These are phyloP conservation scores for Simmondsia chinensis DNA, from an alignment of 148 eudicot genomes.

Conservation along the genomic window DNA sequence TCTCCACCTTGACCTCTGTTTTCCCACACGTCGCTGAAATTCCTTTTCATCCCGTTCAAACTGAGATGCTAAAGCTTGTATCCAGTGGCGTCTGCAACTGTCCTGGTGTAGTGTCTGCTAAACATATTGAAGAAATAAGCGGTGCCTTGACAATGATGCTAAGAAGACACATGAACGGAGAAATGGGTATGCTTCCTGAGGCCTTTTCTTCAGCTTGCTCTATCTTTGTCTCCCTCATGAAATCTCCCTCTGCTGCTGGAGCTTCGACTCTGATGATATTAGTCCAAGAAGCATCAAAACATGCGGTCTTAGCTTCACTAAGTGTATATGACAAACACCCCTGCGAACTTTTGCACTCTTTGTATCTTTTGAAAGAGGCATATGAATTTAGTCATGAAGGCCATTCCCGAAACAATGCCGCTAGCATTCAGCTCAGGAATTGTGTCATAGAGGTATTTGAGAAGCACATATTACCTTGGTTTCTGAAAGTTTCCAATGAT, in stretches of 20 bases:
- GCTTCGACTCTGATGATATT: conserved; percentile 30
- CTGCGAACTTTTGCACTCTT: conserved; percentile 55
- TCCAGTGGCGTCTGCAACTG: conserved; percentile 49
- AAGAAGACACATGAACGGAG: conserved; percentile 51
- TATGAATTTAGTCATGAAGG: conserved; percentile 38
- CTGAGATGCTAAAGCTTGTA: conserved; percentile 64
- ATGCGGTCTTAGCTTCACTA: conserved; percentile 46
- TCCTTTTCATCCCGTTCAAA: conserved; percentile 85
- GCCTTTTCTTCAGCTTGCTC: conserved; percentile 63
- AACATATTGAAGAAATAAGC: conserved; percentile 56
- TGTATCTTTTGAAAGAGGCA: conserved; percentile 75
- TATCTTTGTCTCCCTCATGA: conserved; percentile 59
- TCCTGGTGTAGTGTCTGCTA: conserved; percentile 62
- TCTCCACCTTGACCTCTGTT: conserved; percentile 67
- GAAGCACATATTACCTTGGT: conserved; percentile 76
- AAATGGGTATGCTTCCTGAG: conserved; percentile 72
- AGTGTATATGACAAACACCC: conserved; percentile 28
- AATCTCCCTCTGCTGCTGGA: conserved; percentile 54
- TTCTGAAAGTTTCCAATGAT: conserved; percentile 37
- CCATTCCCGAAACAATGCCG: conserved; percentile 14
- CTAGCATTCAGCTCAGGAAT: conserved; percentile 24
- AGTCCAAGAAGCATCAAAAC: conserved; percentile 51
- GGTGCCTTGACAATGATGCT: conserved; percentile 54
- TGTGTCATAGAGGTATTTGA: conserved; percentile 49
- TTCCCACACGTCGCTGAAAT: conserved; percentile 65